These are phyloP conservation scores for Pseudonitzschia pungens DNA, from an alignment of 108 stramenopile species.

Conservation along the genomic window DNA sequence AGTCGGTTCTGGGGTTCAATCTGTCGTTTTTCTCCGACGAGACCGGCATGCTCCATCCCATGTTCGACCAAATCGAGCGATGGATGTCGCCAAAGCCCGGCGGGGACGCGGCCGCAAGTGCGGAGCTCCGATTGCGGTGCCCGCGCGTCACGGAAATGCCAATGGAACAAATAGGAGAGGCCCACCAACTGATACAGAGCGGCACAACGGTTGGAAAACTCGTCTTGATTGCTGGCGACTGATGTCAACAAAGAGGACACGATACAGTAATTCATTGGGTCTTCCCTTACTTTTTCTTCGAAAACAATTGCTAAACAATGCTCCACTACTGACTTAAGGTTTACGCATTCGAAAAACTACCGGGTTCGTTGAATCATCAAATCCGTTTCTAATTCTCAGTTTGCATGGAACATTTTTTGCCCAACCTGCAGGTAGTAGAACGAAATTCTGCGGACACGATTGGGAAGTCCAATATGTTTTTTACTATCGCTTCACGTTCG, in stretches of 20 bases:
- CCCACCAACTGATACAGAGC: conserved; percentile 78
- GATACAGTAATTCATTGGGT: background rate
- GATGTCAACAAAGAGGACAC: background rate
- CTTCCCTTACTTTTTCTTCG: background rate
- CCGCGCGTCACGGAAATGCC: conserved; percentile 60
- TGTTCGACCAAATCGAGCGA: conserved; percentile 70
- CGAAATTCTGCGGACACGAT: too few species aligned
- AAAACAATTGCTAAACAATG: too few species aligned
- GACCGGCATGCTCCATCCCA: conserved; percentile 53
- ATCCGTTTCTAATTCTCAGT: too few species aligned
- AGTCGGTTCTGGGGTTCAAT: conserved; percentile 82
- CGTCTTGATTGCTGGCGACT: conserved; percentile 48
- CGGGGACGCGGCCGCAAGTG: too few species aligned
- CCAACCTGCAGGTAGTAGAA: too few species aligned
- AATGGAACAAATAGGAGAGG: conserved; percentile 66
- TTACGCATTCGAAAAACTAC: too few species aligned
- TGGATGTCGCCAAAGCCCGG: conserved; percentile 62
- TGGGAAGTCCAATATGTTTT: too few species aligned
- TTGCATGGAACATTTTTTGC: too few species aligned
- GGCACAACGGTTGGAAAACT: conserved; percentile 86
- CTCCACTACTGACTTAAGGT: too few species aligned
- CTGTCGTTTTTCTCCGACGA: conserved; percentile 88
- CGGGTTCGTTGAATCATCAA: too few species aligned
- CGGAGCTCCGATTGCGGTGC: conserved; percentile 44
- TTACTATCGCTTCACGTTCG: too few species aligned